These are phyloP conservation scores for Thymus mandschuricus DNA, from an alignment of 257 asterid genomes.

Conservation along the genomic window DNA sequence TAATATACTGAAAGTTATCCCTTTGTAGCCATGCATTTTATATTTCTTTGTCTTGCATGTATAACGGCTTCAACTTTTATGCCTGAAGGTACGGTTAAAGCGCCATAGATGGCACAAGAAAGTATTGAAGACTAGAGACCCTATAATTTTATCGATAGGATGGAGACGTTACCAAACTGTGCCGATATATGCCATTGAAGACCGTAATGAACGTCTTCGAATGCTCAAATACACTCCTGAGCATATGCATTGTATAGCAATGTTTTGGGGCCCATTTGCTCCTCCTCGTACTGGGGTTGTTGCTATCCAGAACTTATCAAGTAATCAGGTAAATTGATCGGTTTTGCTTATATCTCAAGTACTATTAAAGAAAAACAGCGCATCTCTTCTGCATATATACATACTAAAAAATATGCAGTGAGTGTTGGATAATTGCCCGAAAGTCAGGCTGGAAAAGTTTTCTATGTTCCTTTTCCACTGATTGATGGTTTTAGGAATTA, in stretches of 20 bases:
- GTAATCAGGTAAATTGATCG: conserved; percentile 64
- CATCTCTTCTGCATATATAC: background rate
- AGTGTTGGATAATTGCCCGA: background rate
- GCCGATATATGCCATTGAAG: conserved; percentile 93
- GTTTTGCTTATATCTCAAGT: conserved; percentile 7
- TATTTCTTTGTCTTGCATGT: background rate
- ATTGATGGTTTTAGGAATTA: background rate
- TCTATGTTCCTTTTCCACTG: background rate
- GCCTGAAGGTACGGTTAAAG: conserved; percentile 76
- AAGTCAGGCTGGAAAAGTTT: background rate
- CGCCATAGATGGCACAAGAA: conserved; percentile 98
- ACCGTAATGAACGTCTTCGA: conserved; percentile 85
- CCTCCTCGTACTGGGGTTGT: conserved; percentile 94
- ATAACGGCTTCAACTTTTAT: conserved; percentile 15
- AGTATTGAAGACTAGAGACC: conserved; percentile 95
- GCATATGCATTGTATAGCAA: conserved; percentile 99
- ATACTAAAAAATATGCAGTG: too few relatives aligned
- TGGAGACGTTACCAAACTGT: conserved; percentile 98
- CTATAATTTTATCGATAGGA: conserved; percentile 92
- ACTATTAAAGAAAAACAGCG: background rate
- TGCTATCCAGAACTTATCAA: conserved; percentile 87
- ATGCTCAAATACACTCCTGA: conserved; percentile 99
- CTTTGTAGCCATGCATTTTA: background rate
- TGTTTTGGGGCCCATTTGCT: conserved; percentile 99
- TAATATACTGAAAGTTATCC: conserved; percentile 8